Conservation (phyloP, 2,329 filamentous ascomycete species). For the Gnomoniopsis smithogilvyi region DNA sequence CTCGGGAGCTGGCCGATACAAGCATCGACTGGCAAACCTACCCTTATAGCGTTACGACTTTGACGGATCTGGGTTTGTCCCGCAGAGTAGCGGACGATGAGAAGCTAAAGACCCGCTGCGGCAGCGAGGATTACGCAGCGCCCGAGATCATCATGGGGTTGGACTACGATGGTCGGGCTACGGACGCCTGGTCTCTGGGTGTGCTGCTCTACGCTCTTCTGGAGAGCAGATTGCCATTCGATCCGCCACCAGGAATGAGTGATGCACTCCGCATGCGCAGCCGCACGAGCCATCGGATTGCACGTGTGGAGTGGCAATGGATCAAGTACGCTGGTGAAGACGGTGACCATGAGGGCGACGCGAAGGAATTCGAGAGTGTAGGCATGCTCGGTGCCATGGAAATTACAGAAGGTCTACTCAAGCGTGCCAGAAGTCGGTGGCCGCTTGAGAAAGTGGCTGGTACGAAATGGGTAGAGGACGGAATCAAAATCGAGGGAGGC, state of each 20-base stretch:
- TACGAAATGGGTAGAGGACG: conserved; percentile 72
- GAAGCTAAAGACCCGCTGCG: conserved; percentile 88
- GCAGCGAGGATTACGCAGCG: conserved; percentile 94
- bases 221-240: conserved; percentile 90
- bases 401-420: conserved; percentile 80
- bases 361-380: conserved; percentile 56
- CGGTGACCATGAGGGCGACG: conserved; percentile 75
- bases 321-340: conserved; percentile 79
- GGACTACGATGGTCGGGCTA: conserved; percentile 86
- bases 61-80: conserved; percentile 89
- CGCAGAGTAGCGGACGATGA: conserved; percentile 82
- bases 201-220: conserved; percentile 91
- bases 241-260: conserved; percentile 77
- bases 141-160: conserved; percentile 96
- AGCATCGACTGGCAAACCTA: conserved; percentile 69
- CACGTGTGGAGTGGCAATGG: conserved; percentile 94
- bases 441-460: conserved; percentile 69
- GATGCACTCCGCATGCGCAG: conserved; percentile 75
- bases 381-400: conserved; percentile 73
- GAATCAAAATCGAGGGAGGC: conserved; percentile 65
- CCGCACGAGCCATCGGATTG: conserved; percentile 89
- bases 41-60: conserved; percentile 77
- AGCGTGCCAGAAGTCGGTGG: conserved; percentile 77
- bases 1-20: conserved; percentile 60
- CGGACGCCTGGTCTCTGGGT: conserved; percentile 92